Base-by-base conservation (phyloP, 345 rosid species). In the Rhizophora mangle region DNA sequence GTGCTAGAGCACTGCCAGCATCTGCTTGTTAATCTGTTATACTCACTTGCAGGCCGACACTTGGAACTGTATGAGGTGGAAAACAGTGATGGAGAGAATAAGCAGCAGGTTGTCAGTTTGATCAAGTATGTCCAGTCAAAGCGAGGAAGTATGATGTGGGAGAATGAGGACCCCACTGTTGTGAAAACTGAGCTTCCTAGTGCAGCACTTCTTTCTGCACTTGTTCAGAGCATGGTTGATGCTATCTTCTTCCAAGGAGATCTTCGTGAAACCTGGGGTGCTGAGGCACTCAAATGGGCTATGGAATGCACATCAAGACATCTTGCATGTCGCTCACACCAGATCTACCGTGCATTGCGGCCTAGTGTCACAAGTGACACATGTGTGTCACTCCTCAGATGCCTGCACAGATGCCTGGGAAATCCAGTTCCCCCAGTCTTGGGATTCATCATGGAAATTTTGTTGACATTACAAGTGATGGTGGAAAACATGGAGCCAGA, bases 121-220 rank as follows among this genome's bases (percentile, higher is more conserved):
- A 95, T 95, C 77, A 92, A 95, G 84, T 92, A 95, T 56, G 99
- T 95, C 63, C 99, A 92, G 72, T 95, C 99, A 73, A 95, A 95
- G 85, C 88, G 98, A 57, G 99, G 99, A 66, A 90, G 91, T 85
- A 95, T 95, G 99, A 95, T 95, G 99, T 95, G 99, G 99, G 98
- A 90, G 82, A 95, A 92, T 63, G 99, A 95, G 86, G 98, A 95
- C 74, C 93, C 97, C 69, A 76, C 98, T 0, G 94, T 95, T 55
- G 80, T 84, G 62, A 83, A 88, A 84, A 86, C 89, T 36, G 94
- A 90, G 67, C 98, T 95, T 83, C 97, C 99, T 20, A 92, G 98
- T 77, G 96, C 99, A 21, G 90, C 97, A 24, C 96, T 95, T 47
- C 79, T 95, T 77, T 95, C 98, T 70, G 97, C 98, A 43, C 93